phyloP scores from a whole-genome alignment of 1,139 yeast genomes.

The Hanseniaspora uvarum region DNA sequence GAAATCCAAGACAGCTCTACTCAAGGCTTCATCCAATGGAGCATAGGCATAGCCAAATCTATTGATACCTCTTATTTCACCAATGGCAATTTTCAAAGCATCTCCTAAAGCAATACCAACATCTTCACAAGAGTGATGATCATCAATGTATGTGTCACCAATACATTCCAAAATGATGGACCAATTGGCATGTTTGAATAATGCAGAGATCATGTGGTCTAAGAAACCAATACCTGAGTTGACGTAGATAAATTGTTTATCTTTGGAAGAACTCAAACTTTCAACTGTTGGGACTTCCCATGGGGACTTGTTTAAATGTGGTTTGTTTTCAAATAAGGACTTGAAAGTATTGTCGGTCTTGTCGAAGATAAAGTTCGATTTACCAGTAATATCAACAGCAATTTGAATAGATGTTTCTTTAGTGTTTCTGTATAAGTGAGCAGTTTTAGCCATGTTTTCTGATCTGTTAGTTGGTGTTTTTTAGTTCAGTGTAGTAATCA shows the following conservation, averaged over 20 bases:
- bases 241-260: constrained; percentile 61
- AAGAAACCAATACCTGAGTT: constrained; percentile 91
- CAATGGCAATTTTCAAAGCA: constrained; percentile 83
- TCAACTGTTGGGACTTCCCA: constrained; percentile 23
- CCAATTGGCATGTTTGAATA: constrained; percentile 97
- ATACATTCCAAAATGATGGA: constrained; percentile 76
- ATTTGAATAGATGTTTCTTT: constrained; percentile 91
- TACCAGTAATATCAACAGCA: constrained; percentile 78
- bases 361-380: constrained; percentile 36
- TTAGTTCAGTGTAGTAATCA: not conserved
- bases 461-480: not conserved
- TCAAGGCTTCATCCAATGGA: constrained; percentile 89
- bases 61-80: constrained; percentile 80
- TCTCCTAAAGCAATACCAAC: constrained; percentile 84
- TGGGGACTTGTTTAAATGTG: constrained; percentile 24
- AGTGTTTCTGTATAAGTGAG: constrained; percentile 60
- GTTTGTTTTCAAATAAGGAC: constrained; percentile 39
- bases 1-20: constrained; percentile 87
- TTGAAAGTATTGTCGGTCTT: constrained; percentile 34
- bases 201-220: constrained; percentile 95
- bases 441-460: constrained; percentile 26
- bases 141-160: constrained; percentile 93
- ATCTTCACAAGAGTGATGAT: constrained; percentile 94
- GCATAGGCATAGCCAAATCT: constrained; percentile 93
- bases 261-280: constrained; percentile 42